A percentile compares a stretch with the other conserved stretches of the same genome.
Evolutionary conservation across 108 stramenopile genomes (phyloP).

Genomic region (Stephanodiscus triporus): DNA sequence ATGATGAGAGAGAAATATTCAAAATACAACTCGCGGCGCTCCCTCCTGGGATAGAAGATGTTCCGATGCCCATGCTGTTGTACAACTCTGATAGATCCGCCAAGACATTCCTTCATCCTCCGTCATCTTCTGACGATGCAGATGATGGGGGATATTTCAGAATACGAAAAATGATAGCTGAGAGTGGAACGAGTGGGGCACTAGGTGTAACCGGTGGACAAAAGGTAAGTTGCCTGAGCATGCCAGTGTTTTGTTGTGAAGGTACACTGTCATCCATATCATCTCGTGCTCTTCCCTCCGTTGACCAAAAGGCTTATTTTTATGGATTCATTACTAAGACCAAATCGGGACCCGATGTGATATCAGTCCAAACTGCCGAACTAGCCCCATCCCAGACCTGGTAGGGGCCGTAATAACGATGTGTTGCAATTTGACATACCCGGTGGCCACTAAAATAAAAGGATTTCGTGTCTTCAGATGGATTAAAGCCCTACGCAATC

Average conservation of each 20-base stretch:
- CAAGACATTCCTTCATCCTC: slow-evolving; percentile 76
- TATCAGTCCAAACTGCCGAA: slow-evolving; percentile 42
- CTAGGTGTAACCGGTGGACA: slow-evolving; percentile 56
- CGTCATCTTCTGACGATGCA: slow-evolving; percentile 15
- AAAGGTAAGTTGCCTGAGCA: slow-evolving; percentile 29
- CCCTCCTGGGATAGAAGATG: slow-evolving; percentile 42
- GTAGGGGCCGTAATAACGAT: slow-evolving; percentile 25
- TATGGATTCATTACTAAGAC: slow-evolving; percentile 46
- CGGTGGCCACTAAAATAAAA: neutral
- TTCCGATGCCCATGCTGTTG: slow-evolving; percentile 59
- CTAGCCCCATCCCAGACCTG: slow-evolving; percentile 56
- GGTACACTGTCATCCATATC: neutral
- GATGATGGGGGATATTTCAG: slow-evolving; percentile 64
- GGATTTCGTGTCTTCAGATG: no score
- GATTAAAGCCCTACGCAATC: no score
- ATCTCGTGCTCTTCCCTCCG: neutral
- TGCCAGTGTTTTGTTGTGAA: neutral
- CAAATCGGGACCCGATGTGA: slow-evolving; percentile 20
- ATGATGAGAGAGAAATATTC: slow-evolving; percentile 48
- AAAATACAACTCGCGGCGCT: slow-evolving; percentile 72
- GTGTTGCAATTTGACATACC: neutral
- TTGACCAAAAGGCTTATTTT: slow-evolving; percentile 55
- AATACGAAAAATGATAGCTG: slow-evolving; percentile 48
- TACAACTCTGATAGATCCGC: slow-evolving; percentile 55
- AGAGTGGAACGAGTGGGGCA: slow-evolving; percentile 51